Percentiles rank a stretch among this genome's conserved stretches.
Evolutionary conservation across 768 basidiomycete genomes (phyloP).

Genomic region (Trametes elegans): DNA sequence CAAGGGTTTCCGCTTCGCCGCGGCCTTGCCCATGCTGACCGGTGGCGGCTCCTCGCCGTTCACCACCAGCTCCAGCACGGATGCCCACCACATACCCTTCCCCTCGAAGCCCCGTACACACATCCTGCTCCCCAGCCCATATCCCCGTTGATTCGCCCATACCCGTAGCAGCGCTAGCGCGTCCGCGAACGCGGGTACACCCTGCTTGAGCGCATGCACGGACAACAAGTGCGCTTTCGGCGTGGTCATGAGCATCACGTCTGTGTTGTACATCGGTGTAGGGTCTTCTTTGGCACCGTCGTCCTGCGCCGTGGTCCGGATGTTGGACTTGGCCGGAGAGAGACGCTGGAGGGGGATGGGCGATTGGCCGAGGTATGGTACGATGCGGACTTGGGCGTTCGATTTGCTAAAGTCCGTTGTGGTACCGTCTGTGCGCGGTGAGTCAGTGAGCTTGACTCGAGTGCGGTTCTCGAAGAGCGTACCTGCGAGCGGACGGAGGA

Average conservation of each 20-base stretch:
- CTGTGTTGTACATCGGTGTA: constrained; percentile 81
- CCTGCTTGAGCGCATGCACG: constrained; percentile 44
- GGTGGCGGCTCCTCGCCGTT: constrained; percentile 59
- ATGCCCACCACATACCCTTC: constrained; percentile 66
- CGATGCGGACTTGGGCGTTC: constrained; percentile 69
- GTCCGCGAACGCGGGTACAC: constrained; percentile 61
- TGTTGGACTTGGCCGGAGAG: constrained; percentile 72
- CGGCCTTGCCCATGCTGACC: constrained; percentile 24
- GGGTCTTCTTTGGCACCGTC: constrained; percentile 30
- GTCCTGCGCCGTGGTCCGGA: constrained; percentile 41
- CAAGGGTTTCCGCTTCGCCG: constrained; percentile 49
- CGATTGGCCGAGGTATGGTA: constrained; percentile 61
- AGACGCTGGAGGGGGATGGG: constrained; percentile 68
- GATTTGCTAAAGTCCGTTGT: constrained; percentile 62
- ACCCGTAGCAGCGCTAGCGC: constrained; percentile 78
- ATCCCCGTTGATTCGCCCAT: constrained; percentile 90
- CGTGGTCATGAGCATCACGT: constrained; percentile 53
- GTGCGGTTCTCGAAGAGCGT: neutral
- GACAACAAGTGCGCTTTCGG: constrained; percentile 48
- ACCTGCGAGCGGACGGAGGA: constrained; percentile 57
- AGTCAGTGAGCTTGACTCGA: neutral
- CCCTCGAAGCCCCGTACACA: constrained; percentile 72
- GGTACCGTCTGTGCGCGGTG: constrained; percentile 42
- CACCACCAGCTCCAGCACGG: constrained; percentile 57
- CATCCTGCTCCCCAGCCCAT: constrained; percentile 51